Evolutionary conservation across 306 rosid genomes (phyloP).

Genomic region (Vigna radiata): DNA sequence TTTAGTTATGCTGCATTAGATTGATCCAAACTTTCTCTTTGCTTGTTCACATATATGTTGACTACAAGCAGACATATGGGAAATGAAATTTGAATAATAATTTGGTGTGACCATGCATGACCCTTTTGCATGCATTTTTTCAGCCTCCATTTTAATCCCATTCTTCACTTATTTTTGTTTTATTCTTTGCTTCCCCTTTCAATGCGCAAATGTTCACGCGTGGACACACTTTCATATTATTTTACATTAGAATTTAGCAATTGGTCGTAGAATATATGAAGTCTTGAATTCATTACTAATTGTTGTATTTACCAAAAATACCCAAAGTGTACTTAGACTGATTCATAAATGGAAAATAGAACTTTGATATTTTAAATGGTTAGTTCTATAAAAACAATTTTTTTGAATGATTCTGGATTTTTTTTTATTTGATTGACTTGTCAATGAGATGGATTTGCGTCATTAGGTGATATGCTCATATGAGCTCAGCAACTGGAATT

Average conservation of each 20-base stretch:
- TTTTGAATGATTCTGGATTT: not conserved
- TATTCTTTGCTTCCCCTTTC: constrained; percentile 15
- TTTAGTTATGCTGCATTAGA: constrained; percentile 27
- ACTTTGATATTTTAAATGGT: constrained; percentile 13
- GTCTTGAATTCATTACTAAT: constrained; percentile 8
- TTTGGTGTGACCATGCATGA: constrained; percentile 33
- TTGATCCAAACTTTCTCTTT: constrained; percentile 4
- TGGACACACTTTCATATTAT: not conserved
- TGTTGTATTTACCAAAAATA: constrained; percentile 15
- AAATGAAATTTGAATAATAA: constrained; percentile 23
- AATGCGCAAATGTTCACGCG: not conserved
- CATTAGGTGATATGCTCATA: constrained; percentile 31
- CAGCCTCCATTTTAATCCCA: constrained; percentile 23
- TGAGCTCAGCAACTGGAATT: constrained; percentile 25
- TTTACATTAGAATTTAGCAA: constrained; percentile 31
- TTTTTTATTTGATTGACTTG: constrained; percentile 21
- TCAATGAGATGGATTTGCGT: constrained; percentile 35
- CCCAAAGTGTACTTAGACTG: constrained; percentile 20
- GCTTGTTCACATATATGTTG: constrained; percentile 11
- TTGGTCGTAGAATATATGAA: constrained; percentile 23
- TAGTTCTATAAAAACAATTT: not conserved
- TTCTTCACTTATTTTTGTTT: not conserved
- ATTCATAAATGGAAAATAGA: constrained; percentile 33
- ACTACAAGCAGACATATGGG: not conserved
- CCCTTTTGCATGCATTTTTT: constrained; percentile 26